Conservation (phyloP, 73 alveolate species). For the Tetrahymena thermophila region DNA sequence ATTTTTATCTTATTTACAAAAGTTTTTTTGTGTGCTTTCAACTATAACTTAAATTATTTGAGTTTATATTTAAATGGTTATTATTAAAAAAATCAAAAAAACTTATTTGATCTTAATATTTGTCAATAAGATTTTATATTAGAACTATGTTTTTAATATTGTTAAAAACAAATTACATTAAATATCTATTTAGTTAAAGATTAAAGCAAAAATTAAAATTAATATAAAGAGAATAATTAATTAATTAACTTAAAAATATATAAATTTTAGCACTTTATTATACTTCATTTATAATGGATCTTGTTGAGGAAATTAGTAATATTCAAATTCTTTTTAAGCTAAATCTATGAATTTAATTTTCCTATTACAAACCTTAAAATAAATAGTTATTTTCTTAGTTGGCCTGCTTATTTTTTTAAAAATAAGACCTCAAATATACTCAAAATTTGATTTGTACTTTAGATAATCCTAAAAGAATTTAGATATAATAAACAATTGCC, state of each 20-base stretch:
- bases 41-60: not conserved
- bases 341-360: too few relatives aligned
- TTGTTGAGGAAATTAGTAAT: not conserved
- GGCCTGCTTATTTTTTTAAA: not conserved
- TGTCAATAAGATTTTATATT: too few relatives aligned
- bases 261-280: not conserved
- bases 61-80: not conserved
- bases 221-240: not conserved
- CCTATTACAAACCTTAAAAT: not conserved
- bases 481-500: not conserved
- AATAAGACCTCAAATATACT: not conserved
- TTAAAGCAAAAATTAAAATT: too few relatives aligned
- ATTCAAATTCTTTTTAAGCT: too few relatives aligned
- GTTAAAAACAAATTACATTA: not conserved
- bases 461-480: not conserved
- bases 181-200: not conserved
- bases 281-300: not conserved
- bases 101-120: not conserved
- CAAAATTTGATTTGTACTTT: not conserved
- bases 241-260: not conserved
- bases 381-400: not conserved
- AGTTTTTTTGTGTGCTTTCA: not conserved
- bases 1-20: too few relatives aligned
- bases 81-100: too few relatives aligned
- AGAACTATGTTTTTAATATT: too few relatives aligned